Evolutionary conservation across 1,139 yeast genomes (phyloP).

Genomic region (Hyphopichia wangnamkhiaoensis): DNA sequence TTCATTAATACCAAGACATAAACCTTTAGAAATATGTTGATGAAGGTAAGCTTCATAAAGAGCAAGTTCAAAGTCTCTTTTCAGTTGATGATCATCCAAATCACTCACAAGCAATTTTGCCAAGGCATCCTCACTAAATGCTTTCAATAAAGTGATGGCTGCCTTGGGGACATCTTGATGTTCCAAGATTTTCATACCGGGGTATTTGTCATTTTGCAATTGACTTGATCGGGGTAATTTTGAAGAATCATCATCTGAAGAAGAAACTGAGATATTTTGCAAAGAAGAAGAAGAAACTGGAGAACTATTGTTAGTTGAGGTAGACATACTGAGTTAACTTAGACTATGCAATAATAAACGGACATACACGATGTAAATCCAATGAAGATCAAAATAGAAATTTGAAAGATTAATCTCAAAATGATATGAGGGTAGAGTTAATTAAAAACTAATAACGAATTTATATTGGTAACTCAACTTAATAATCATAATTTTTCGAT

Average conservation of each 20-base stretch:
- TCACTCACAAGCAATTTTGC: conserved; percentile 50
- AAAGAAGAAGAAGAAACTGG: conserved; percentile 2
- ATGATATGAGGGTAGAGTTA: no score
- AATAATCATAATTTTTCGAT: conserved; percentile 3
- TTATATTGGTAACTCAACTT: conserved; percentile 6
- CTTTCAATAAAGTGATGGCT: conserved; percentile 50
- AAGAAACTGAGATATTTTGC: conserved; percentile 11
- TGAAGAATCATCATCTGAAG: conserved; percentile 12
- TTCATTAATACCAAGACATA: conserved; percentile 52
- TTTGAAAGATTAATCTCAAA: no score
- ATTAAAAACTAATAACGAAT: conserved; percentile 6
- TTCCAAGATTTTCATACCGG: conserved; percentile 29
- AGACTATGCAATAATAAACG: not conserved
- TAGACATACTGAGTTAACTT: conserved; percentile 1
- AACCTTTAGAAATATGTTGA: conserved; percentile 59
- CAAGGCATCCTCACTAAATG: conserved; percentile 55
- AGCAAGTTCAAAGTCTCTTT: conserved; percentile 42
- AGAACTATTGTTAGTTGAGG: not conserved
- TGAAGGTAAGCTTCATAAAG: conserved; percentile 58
- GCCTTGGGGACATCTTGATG: conserved; percentile 53
- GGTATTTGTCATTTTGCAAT: not conserved
- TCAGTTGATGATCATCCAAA: conserved; percentile 36
- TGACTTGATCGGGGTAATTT: conserved; percentile 4
- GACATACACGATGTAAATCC: not conserved
- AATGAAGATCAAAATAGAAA: not conserved